Conservation (phyloP, 2,329 filamentous ascomycete species). For the Leptoxyphium fumago region DNA sequence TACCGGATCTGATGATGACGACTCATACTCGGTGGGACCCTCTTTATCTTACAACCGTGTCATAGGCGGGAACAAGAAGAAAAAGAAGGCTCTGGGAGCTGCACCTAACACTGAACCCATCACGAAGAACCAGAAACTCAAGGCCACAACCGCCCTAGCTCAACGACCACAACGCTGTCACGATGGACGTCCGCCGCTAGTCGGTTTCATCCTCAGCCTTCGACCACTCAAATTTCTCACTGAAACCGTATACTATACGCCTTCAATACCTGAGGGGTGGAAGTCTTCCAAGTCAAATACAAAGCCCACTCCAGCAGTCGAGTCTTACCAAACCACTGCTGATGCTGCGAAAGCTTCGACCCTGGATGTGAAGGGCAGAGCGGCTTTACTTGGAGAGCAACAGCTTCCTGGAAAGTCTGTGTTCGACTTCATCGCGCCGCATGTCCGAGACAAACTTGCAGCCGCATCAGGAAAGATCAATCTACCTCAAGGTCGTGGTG, state of each 20-base stretch:
- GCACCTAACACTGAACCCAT: conserved; percentile 5
- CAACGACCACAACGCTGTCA: conserved; percentile 38
- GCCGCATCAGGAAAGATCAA: conserved; percentile 59
- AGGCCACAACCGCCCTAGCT: conserved; percentile 1
- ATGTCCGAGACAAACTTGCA: conserved; percentile 62
- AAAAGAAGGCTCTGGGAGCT: conserved; percentile 37
- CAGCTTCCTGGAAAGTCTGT: conserved; percentile 82
- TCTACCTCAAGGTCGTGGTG: conserved; percentile 62
- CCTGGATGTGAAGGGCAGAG: conserved; percentile 62
- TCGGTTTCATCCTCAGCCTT: conserved; percentile 61
- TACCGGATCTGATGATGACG: conserved; percentile 86
- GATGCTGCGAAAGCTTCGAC: conserved; percentile 65
- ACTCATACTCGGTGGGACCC: conserved; percentile 87
- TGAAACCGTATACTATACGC: conserved; percentile 44
- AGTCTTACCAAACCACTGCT: conserved; percentile 48
- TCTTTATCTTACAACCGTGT: conserved; percentile 74
- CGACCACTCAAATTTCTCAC: conserved; percentile 26
- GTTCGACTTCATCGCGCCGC: conserved; percentile 77
- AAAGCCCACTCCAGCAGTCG: not conserved
- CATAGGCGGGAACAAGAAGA: conserved; percentile 70
- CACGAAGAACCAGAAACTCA: conserved; percentile 42
- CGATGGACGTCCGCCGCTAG: conserved; percentile 65
- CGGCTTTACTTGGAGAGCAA: conserved; percentile 65
- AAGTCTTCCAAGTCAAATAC: conserved; percentile 29
- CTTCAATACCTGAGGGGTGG: conserved; percentile 60